A percentile compares a stretch with the other conserved stretches of the same genome.
These are phyloP conservation scores for Handroanthus guayacan DNA, from an alignment of 257 asterid species.

Conservation along the genomic window DNA sequence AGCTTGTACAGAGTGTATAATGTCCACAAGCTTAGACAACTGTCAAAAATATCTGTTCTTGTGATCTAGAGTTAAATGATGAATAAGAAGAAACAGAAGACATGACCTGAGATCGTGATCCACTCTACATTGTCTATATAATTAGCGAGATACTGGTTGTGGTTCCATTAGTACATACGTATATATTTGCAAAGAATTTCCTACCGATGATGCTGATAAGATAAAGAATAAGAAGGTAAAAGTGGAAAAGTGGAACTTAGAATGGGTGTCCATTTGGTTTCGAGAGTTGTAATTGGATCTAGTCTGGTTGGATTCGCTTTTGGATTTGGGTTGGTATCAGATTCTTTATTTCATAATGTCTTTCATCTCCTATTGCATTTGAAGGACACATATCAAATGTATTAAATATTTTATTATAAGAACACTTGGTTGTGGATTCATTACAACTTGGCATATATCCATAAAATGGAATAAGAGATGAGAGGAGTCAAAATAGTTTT, in stretches of 20 bases:
- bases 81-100: conserved; percentile 18
- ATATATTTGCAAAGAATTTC: conserved; percentile 15
- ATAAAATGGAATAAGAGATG: too few relatives aligned
- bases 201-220: background rate
- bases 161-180: conserved; percentile 8
- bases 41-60: conserved; percentile 19
- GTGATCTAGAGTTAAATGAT: conserved; percentile 33
- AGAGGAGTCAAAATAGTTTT: too few relatives aligned
- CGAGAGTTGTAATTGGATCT: too few relatives aligned
- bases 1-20: conserved; percentile 42
- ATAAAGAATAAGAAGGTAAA: background rate
- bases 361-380: too few relatives aligned
- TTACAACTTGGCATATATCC: too few relatives aligned
- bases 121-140: conserved; percentile 24
- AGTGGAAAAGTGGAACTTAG: background rate
- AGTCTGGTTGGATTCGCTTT: too few relatives aligned
- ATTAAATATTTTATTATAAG: too few relatives aligned
- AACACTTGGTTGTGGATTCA: too few relatives aligned
- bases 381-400: too few relatives aligned
- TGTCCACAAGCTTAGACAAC: conserved; percentile 25
- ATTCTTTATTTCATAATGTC: too few relatives aligned
- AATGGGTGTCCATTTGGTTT: too few relatives aligned
- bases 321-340: too few relatives aligned
- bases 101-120: conserved; percentile 11
- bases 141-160: conserved; percentile 22